Percentiles rank a stretch among this genome's conserved stretches.
Conservation (phyloP, 208 protist species). For the Wallacemonas collosoma region DNA sequence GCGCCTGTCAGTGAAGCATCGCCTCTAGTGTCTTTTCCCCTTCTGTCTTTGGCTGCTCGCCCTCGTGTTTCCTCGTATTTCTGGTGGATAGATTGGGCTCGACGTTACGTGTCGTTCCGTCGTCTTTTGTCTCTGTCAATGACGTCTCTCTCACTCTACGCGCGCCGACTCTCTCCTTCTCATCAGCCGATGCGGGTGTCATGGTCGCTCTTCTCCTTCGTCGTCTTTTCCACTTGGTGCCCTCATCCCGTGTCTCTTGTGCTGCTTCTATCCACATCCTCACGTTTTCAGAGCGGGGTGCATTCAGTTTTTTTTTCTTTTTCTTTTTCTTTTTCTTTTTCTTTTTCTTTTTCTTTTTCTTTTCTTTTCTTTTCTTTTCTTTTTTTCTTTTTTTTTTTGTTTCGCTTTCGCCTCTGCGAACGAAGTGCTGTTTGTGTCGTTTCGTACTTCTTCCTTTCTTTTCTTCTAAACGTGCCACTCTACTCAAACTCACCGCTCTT, state of each 20-base stretch:
- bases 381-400: conserved; percentile 18
- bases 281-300: neutral
- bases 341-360: conserved; percentile 1
- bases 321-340: neutral
- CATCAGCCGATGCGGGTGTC: no score
- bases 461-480: neutral
- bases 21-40: no score
- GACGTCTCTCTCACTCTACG: no score
- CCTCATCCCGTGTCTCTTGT: conserved; percentile 4
- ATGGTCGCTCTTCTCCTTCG: no score
- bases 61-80: no score
- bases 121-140: no score
- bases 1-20: no score
- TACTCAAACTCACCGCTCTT: neutral
- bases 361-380: conserved; percentile 8
- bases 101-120: no score
- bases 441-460: neutral
- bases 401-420: neutral
- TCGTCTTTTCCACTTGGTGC: neutral
- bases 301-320: neutral
- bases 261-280: neutral
- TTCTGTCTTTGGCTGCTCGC: no score
- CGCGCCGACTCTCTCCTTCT: no score
- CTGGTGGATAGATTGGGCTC: no score
- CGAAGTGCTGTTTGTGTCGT: neutral